Percentiles rank a stretch among this genome's conserved stretches.
phyloP scores from a whole-genome alignment of 1,284 basidiomycete species.

The Ceratorhiza oryzae-sativae region DNA sequence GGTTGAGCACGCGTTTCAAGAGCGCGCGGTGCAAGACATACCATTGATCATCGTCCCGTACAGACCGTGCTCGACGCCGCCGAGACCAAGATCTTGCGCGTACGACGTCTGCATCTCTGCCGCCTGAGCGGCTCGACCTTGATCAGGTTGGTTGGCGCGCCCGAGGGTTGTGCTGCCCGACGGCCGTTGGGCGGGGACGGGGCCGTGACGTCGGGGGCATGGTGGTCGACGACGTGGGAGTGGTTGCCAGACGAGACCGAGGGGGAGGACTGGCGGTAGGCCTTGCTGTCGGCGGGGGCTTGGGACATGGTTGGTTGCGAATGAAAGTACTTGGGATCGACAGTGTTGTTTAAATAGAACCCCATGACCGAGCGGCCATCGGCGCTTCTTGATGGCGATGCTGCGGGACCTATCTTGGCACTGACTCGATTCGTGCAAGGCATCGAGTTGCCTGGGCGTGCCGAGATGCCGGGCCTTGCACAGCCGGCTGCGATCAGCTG shows the following conservation, averaged over 20 bases:
- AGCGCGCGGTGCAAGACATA: constrained; percentile 43
- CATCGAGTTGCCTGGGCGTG: background rate
- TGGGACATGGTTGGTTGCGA: constrained; percentile 34
- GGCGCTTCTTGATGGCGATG: constrained; percentile 31
- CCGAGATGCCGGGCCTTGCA: constrained; percentile 14
- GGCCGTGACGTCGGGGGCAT: constrained; percentile 70
- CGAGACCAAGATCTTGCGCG: constrained; percentile 80
- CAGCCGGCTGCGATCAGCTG: constrained; percentile 10
- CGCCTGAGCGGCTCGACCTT: constrained; percentile 81
- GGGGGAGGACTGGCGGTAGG: constrained; percentile 55
- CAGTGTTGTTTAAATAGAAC: background rate
- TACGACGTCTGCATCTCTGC: constrained; percentile 90
- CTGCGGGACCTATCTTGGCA: constrained; percentile 23
- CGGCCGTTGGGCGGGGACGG: constrained; percentile 46
- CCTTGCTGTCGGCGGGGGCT: constrained; percentile 56
- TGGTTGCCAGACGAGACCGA: constrained; percentile 12
- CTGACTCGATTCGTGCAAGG: constrained; percentile 1
- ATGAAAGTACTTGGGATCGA: background rate
- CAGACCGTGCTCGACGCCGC: constrained; percentile 76
- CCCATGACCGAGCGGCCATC: constrained; percentile 14
- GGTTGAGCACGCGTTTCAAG: background rate
- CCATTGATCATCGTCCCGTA: constrained; percentile 83
- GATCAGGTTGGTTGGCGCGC: constrained; percentile 59
- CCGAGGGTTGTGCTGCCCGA: constrained; percentile 48
- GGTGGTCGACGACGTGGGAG: constrained; percentile 70